Percentiles rank a stretch among this genome's conserved stretches.
Evolutionary conservation across 2,329 filamentous ascomycete species (phyloP).

Genomic region (Sporothrix euskadiensis): DNA sequence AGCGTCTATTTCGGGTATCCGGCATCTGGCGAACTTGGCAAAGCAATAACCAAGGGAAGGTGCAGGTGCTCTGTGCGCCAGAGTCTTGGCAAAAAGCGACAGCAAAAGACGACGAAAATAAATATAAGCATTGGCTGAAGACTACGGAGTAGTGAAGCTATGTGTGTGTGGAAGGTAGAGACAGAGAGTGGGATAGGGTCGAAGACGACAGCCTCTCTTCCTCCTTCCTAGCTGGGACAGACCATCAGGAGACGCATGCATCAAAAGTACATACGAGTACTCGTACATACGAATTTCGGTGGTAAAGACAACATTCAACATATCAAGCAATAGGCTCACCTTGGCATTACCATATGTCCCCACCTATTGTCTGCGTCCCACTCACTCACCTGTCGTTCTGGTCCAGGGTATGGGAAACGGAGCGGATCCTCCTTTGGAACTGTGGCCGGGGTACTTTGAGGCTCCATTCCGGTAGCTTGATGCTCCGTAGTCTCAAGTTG

Average conservation of each 20-base stretch:
- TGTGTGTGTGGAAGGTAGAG: background rate
- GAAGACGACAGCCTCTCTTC: background rate
- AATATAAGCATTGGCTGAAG: background rate
- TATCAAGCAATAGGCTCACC: slow-evolving; percentile 16
- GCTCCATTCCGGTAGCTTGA: background rate
- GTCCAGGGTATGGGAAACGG: background rate
- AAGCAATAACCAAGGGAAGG: background rate
- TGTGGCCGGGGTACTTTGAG: background rate
- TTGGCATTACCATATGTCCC: slow-evolving; percentile 10
- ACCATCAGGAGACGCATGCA: background rate
- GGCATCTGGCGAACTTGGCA: slow-evolving; percentile 15
- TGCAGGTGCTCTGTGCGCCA: background rate
- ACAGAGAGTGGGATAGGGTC: background rate
- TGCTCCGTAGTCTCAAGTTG: background rate
- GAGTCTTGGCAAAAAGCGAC: slow-evolving; percentile 10
- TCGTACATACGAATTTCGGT: background rate
- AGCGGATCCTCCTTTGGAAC: background rate
- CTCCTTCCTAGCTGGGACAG: slow-evolving; percentile 18
- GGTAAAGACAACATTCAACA: background rate
- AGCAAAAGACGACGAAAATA: background rate
- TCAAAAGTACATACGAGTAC: too few species aligned
- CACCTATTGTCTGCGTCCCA: background rate
- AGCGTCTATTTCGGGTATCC: slow-evolving; percentile 9
- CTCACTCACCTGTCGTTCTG: background rate
- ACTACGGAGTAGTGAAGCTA: background rate